Percentiles rank a stretch among this genome's conserved stretches.
phyloP scores from a whole-genome alignment of 129 eudicot species.

The Chrysanthemum makinoi region DNA sequence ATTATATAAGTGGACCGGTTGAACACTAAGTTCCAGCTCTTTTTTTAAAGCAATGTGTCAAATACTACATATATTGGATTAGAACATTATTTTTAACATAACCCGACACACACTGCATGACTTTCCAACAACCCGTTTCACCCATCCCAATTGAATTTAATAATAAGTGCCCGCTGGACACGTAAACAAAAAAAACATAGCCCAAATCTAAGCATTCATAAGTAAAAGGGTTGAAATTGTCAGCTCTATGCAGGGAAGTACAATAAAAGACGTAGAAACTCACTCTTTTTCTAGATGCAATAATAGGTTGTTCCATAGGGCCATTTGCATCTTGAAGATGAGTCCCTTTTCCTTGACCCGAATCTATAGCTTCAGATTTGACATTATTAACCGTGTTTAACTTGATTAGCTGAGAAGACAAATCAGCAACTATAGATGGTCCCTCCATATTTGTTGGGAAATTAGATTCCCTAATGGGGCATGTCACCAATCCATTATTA shows the following conservation, averaged over 20 bases:
- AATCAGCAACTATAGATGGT: slow-evolving; percentile 36
- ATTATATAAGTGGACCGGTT: no score
- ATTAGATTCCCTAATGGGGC: slow-evolving; percentile 37
- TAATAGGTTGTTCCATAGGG: slow-evolving; percentile 32
- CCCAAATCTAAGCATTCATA: not conserved
- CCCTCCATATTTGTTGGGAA: slow-evolving; percentile 39
- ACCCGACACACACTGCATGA: no score
- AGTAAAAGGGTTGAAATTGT: not conserved
- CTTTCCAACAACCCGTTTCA: not conserved
- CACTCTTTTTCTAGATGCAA: slow-evolving; percentile 41
- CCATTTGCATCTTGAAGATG: slow-evolving; percentile 39
- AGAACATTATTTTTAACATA: no score
- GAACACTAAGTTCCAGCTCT: no score
- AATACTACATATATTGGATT: no score
- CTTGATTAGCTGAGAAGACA: slow-evolving; percentile 53
- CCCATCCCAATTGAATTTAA: not conserved
- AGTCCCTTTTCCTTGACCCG: slow-evolving; percentile 38
- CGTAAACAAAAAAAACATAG: not conserved
- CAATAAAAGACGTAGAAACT: slow-evolving; percentile 19
- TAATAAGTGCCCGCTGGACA: not conserved
- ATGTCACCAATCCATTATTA: slow-evolving; percentile 26
- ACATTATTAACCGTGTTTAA: slow-evolving; percentile 32
- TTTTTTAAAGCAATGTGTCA: no score
- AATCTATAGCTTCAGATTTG: slow-evolving; percentile 33
- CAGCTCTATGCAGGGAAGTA: not conserved